Percentiles rank a stretch among this genome's conserved stretches.
These are phyloP conservation scores for Cercospora berteroae DNA, from an alignment of 2,329 filamentous ascomycete species.

Conservation along the genomic window DNA sequence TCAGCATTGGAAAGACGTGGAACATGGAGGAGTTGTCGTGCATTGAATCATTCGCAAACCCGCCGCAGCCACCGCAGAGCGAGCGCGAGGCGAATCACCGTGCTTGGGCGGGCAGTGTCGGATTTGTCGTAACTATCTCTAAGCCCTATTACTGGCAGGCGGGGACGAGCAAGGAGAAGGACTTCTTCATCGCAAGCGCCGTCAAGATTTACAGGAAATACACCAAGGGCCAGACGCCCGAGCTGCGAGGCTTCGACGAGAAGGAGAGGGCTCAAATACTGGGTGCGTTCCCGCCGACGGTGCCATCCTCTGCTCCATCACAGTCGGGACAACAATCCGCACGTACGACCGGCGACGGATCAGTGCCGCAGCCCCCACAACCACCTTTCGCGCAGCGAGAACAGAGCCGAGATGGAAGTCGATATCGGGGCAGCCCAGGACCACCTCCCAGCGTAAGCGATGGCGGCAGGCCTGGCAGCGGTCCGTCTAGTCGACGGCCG, in stretches of 20 bases:
- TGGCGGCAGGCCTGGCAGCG: conserved; percentile 20
- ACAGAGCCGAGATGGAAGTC: conserved; percentile 33
- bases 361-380: conserved; percentile 30
- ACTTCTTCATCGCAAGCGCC: conserved; percentile 94
- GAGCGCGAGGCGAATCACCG: conserved; percentile 61
- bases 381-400: conserved; percentile 36
- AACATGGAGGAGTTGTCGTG: conserved; percentile 82
- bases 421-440: conserved; percentile 34
- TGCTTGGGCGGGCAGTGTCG: conserved; percentile 76
- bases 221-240: conserved; percentile 78
- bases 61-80: conserved; percentile 46
- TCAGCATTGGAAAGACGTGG: conserved; percentile 98
- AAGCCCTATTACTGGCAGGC: conserved; percentile 99
- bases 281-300: conserved; percentile 42
- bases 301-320: conserved; percentile 16
- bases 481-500: conserved; percentile 20
- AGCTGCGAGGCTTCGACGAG: conserved; percentile 77
- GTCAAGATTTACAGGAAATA: conserved; percentile 98
- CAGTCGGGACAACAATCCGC: conserved; percentile 2
- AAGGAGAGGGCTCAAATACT: conserved; percentile 74
- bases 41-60: conserved; percentile 74
- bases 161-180: conserved; percentile 90
- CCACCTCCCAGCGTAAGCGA: conserved; percentile 33
- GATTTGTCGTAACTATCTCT: conserved; percentile 82
- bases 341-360: conserved; percentile 15